Conservation (phyloP, 1,284 basidiomycete genomes). For the Violaceomyces palustris region DNA sequence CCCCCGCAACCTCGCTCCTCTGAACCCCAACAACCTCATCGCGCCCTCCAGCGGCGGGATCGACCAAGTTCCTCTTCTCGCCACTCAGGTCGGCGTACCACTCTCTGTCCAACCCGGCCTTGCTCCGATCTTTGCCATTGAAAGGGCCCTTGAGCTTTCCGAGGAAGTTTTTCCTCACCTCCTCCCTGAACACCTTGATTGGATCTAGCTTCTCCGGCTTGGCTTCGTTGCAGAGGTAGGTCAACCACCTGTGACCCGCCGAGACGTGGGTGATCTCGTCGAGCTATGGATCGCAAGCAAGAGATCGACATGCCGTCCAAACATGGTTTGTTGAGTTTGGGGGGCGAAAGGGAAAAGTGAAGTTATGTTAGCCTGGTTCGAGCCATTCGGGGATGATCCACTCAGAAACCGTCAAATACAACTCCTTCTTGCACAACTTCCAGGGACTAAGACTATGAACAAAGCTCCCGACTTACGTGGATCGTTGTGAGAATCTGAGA, state of each 20-base stretch:
- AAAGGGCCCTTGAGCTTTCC: conserved; percentile 81
- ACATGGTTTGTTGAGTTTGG: too few relatives aligned
- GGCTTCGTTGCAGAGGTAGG: conserved; percentile 64
- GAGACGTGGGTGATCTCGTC: conserved; percentile 79
- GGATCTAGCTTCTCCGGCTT: conserved; percentile 64
- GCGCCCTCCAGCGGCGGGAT: too few relatives aligned
- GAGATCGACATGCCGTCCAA: conserved; percentile 62
- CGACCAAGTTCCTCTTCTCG: conserved; percentile 54
- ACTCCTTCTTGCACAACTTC: conserved; percentile 1
- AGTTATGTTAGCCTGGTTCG: not conserved
- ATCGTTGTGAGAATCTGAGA: conserved; percentile 31
- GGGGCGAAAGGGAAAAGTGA: too few relatives aligned
- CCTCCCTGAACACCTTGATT: conserved; percentile 66
- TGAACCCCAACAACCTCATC: conserved; percentile 16
- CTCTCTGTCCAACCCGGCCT: conserved; percentile 57
- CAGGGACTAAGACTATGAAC: conserved; percentile 1
- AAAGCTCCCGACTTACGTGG: too few relatives aligned
- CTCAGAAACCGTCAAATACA: too few relatives aligned
- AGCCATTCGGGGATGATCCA: too few relatives aligned
- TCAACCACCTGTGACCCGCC: conserved; percentile 76
- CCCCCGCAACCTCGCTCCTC: conserved; percentile 31
- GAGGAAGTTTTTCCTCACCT: conserved; percentile 69
- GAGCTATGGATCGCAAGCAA: too few relatives aligned
- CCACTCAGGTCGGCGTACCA: conserved; percentile 62
- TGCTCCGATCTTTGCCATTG: conserved; percentile 69